Evolutionary conservation across 225 moss, liverwort and hornwort species (phyloP), one percentile per base, ranked within the genome.

Genomic region (Climacium dendroides): DNA sequence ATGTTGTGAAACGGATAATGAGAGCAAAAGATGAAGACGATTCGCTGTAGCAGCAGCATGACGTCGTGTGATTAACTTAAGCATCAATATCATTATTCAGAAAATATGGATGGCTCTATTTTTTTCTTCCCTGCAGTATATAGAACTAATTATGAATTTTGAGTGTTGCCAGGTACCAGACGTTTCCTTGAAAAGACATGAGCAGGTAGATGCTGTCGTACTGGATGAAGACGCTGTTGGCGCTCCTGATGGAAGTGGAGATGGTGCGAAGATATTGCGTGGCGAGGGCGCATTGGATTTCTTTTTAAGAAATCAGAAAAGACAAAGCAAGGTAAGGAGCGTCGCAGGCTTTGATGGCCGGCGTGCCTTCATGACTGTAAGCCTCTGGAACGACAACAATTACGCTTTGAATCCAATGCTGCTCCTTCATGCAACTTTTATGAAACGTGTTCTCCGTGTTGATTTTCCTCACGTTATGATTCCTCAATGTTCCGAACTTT

Each of bases 221-320:
- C 89, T 98, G 73, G 98, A 97, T 89, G 98, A 95, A 79, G 95
- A 95, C 74, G 90, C 98, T 50, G 95, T 98, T 39, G 98, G 98
- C 62, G 84, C 88, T 78, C 86, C 88, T 62, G 83, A 92, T 86
- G 90, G 91, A 89, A 90, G 72, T 64, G 97, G 98, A 88, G 81
- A 89, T 80, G 97, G 98, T 74, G 98, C 97, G 43, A 98, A 95
- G 85, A 93, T 97, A 89, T 95, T 92, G 81, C 96, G 94, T 53
- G 98, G 98, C 89, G 92, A 96, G 66, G 93, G 96, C 85, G 93
- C 97, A 74, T 86, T 98, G 90, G 94, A 94, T 73, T 87, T 87
- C 74, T 97, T 90, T 85, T 78, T 98, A 83, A 89, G 90, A 87
- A 88, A 89, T 50, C 74, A 53, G 32, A 92, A 91, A 89, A 94